Evolutionary conservation across 768 basidiomycete species (phyloP), one percentile per base, ranked within the genome.

Genomic region (Gloeophyllum trabeum): DNA sequence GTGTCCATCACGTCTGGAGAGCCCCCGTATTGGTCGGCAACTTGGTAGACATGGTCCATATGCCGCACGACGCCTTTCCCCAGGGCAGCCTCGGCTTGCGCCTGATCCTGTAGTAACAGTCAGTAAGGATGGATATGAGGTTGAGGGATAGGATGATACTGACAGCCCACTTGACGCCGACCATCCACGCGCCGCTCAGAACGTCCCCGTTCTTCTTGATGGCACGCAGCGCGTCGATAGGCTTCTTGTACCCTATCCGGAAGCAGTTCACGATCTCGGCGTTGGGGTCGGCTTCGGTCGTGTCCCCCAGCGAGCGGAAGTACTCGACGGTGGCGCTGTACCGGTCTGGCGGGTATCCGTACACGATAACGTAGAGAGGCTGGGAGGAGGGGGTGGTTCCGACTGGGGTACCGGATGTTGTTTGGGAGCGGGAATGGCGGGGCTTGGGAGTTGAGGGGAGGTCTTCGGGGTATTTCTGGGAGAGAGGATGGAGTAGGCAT

Each of bases 111-210:
- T 38, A 22, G 24, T 34, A 25, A 32, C 28, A 7, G 16, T 16
- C 16, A 36, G n/a, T 16, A n/a, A n/a, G n/a, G n/a, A n/a, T n/a
- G n/a, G n/a, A n/a, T 12, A 37, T 23, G 6, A 18, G 32, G 26
- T 41, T 25, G 43, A 38, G 43, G 22, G 48, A 41, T n/a, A n/a
- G n/a, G 36, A 24, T 39, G 28, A 30, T 16, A 75, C 84, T 46
- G 55, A 89, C 88, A 21, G 83, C 82, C 80, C 81, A 87, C 58
- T 89, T 89, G 32, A 76, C 78, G 10, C 89, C 90, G 25, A 92
- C 64, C 88, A 92, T 92, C 69, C 76, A 86, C 38, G 67, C 70
- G 3, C 82, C 82, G 7, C 71, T 63, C 18, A 92, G 54, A 2
- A 91, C 61, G 39, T 92, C 88, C 2, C 90, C 90, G 49, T 81